Conservation (phyloP, 1,139 yeast species). For the Protomyces inundatus region DNA sequence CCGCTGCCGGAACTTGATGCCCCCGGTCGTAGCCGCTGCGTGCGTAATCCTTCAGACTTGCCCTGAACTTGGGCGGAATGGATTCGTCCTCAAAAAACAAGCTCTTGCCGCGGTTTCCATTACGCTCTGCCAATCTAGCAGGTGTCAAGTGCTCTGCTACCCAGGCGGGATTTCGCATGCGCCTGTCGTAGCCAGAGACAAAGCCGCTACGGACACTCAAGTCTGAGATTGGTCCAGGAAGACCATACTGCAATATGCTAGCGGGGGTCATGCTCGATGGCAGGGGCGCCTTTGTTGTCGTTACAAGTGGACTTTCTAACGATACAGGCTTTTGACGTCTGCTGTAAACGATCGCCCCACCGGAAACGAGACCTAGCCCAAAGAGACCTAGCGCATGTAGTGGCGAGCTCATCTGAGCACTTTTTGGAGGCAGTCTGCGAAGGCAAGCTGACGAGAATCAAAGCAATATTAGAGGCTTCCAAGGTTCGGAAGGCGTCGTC, state of each 20-base stretch:
- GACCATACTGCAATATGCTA: constrained; percentile 73
- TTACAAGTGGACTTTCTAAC: neutral
- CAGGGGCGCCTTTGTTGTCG: neutral
- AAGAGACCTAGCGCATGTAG: constrained; percentile 14
- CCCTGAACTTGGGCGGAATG: constrained; percentile 75
- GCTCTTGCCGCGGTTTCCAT: constrained; percentile 66
- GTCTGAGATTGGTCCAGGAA: constrained; percentile 92
- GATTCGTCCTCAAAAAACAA: constrained; percentile 79
- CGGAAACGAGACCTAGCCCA: constrained; percentile 14
- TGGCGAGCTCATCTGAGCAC: no score
- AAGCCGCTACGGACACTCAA: constrained; percentile 67
- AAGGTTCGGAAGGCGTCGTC: no score
- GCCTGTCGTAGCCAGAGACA: constrained; percentile 78
- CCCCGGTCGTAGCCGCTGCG: constrained; percentile 96
- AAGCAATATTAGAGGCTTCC: no score
- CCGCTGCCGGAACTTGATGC: constrained; percentile 82
- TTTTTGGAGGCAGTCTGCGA: no score
- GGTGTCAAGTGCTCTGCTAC: constrained; percentile 81
- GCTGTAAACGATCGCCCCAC: constrained; percentile 14
- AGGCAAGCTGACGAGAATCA: no score
- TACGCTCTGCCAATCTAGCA: constrained; percentile 50
- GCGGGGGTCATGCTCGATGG: constrained; percentile 31
- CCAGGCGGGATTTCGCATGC: constrained; percentile 84
- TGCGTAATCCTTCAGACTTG: constrained; percentile 73
- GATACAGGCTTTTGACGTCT: neutral